phyloP scores from a whole-genome alignment of 768 basidiomycete genomes.

The Lactarius evosmus region DNA sequence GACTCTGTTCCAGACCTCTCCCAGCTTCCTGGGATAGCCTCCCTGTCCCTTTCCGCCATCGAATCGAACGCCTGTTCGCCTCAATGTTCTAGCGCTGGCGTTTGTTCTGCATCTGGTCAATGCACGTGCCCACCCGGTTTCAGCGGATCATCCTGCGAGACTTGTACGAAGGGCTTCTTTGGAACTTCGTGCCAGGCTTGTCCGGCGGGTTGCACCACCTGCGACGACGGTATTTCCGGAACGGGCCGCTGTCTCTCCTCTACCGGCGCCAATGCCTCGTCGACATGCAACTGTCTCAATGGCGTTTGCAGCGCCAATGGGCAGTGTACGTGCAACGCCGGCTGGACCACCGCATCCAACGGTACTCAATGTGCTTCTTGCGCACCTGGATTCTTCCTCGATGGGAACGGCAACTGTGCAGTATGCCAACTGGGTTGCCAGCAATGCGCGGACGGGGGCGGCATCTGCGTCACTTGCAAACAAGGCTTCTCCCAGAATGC shows the following conservation, averaged over 20 bases:
- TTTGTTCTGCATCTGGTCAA: constrained; percentile 66
- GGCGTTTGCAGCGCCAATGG: constrained; percentile 68
- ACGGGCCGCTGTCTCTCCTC: constrained; percentile 66
- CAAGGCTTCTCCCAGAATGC: constrained; percentile 64
- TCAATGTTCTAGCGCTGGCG: constrained; percentile 66
- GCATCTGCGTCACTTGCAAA: constrained; percentile 69
- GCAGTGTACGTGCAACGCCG: constrained; percentile 71
- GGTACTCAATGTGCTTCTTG: constrained; percentile 79
- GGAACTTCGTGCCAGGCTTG: constrained; percentile 70
- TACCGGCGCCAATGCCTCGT: constrained; percentile 48
- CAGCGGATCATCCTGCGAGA: constrained; percentile 74
- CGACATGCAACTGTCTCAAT: constrained; percentile 78
- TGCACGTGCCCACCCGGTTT: constrained; percentile 76
- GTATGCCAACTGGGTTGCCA: constrained; percentile 75
- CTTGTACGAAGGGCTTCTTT: constrained; percentile 71
- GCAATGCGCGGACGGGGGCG: constrained; percentile 63
- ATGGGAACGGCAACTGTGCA: constrained; percentile 62
- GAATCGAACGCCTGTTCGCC: constrained; percentile 75
- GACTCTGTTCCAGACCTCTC: constrained; percentile 71
- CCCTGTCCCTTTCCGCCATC: constrained; percentile 63
- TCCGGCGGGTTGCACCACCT: constrained; percentile 61
- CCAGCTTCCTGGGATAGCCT: constrained; percentile 55
- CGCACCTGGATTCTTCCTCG: constrained; percentile 70
- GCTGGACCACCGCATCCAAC: constrained; percentile 67
- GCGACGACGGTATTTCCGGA: constrained; percentile 79